phyloP scores from a whole-genome alignment of 305 asterid species.

The Fraxinus ornus region DNA sequence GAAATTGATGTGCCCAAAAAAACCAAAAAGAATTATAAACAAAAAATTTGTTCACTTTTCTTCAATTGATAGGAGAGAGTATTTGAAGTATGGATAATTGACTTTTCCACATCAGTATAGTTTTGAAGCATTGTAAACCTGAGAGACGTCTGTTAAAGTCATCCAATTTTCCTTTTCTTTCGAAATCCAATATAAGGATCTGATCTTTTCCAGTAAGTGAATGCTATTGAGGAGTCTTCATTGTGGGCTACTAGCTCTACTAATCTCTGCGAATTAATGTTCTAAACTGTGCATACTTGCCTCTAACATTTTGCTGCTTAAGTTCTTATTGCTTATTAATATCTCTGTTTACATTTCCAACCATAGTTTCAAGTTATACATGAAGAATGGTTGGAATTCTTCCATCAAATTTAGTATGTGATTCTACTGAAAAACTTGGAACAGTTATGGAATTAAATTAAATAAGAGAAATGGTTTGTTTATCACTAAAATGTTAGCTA shows the following conservation, averaged over 20 bases:
- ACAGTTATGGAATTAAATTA: not conserved
- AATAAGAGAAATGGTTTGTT: not conserved
- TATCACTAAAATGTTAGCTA: constrained; percentile 10
- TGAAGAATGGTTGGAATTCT: not conserved
- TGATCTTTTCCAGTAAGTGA: not conserved
- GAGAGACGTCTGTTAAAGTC: constrained; percentile 6
- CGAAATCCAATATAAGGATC: constrained; percentile 9
- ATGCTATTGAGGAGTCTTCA: not conserved
- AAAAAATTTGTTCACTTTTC: not conserved
- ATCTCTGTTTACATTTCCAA: not conserved
- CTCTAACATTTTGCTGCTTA: constrained; percentile 14
- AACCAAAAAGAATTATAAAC: not conserved
- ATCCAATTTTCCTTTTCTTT: not conserved
- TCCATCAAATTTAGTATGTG: constrained; percentile 9
- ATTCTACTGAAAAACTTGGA: not conserved
- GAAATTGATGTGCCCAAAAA: not conserved
- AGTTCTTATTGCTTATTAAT: not conserved
- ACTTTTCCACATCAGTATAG: not conserved
- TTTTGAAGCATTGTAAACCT: not conserved
- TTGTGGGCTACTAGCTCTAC: constrained; percentile 6
- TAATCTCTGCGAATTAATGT: not conserved
- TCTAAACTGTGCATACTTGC: not conserved
- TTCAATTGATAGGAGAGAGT: constrained; percentile 7
- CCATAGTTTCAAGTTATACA: not conserved
- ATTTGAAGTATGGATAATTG: not conserved